A percentile compares a stretch with the other conserved stretches of the same genome.
Evolutionary conservation across 2,329 filamentous ascomycete genomes (phyloP).

Genomic region (Thermothelomyces thermophilus): DNA sequence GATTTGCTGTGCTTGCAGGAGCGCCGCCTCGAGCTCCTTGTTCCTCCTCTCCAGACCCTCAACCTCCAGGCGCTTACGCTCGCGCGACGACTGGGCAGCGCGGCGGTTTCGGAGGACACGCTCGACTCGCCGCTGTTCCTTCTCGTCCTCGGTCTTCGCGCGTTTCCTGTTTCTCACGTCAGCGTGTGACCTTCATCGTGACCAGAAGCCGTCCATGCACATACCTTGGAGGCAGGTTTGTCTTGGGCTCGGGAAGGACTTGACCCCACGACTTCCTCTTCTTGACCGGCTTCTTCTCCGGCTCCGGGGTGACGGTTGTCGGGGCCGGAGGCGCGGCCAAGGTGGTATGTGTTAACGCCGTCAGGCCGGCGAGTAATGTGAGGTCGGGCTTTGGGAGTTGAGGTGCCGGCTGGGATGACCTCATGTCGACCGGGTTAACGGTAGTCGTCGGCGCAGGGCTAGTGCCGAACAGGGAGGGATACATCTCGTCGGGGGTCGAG

Average conservation of each 20-base stretch:
- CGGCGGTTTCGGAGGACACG: conserved; percentile 93
- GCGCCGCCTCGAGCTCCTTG: conserved; percentile 58
- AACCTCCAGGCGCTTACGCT: conserved; percentile 83
- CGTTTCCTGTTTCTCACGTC: conserved; percentile 60
- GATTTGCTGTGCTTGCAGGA: conserved; percentile 53
- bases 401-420: conserved; percentile 40
- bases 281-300: conserved; percentile 70
- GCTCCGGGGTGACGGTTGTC: conserved; percentile 20
- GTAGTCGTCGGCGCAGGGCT: conserved; percentile 30
- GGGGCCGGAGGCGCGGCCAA: conserved; percentile 14
- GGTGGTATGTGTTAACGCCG: conserved; percentile 6
- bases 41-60: conserved; percentile 77
- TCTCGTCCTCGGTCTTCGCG: conserved; percentile 97
- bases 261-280: conserved; percentile 99
- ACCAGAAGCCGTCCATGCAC: background rate
- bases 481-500: conserved; percentile 43
- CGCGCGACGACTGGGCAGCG: conserved; percentile 91
- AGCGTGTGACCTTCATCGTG: background rate
- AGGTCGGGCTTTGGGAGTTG: conserved; percentile 30
- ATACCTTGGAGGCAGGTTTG: conserved; percentile 79
- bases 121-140: conserved; percentile 95
- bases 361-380: conserved; percentile 24
- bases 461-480: conserved; percentile 42
- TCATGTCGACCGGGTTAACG: conserved; percentile 42
- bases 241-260: conserved; percentile 92